Evolutionary conservation across 306 rosid genomes (phyloP), one percentile per base, ranked within the genome.

Genomic region (Quercus glauca): DNA sequence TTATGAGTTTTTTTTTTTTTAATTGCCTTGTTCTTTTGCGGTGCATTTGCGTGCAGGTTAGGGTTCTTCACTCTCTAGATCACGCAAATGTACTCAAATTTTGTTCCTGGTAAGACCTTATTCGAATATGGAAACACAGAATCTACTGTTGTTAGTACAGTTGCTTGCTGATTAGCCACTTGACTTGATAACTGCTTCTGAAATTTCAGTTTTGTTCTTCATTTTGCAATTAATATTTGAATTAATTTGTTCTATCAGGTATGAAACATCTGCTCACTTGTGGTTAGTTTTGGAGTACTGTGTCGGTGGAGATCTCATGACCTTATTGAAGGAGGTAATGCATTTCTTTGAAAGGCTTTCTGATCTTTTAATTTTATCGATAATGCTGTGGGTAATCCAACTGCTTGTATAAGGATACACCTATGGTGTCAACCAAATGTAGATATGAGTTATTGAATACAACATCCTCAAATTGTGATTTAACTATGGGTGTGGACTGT

Each of bases 281-380:
- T 95, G 99, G 99, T 84, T 95, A 80, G 94, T 95, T 61, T 83
- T 95, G 85, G 99, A 95, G 88, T 95, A 93, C 70, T 95, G 98
- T 77, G 98, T 95, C 21, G 99, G 99, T 58, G 99, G 99, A 67
- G 93, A 95, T 88, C 76, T 95, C 74, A 89, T 92, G 87, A 80
- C 96, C 79, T 80, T 95, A 73, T 85, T 95, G 76, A 91, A 85
- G 77, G 98, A 95, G 99, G 99, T 95, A 83, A 73, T 59, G 33
- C 64, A 25, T 69, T 23, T 19, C 43, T 37, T 71, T 60, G 73
- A 45, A 61, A 64, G 57, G 76, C 53, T 67, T 35, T n/a, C 0
- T 19, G 52, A 15, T 35, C 1, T 63, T 63, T 18, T 65, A 65
- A 65, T 65, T 65, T 19, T 33, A 33, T 65, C 0, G 25, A 8